A percentile compares a stretch with the other conserved stretches of the same genome.
Conservation (phyloP, 768 basidiomycete species). For the Boletus bicolor region DNA sequence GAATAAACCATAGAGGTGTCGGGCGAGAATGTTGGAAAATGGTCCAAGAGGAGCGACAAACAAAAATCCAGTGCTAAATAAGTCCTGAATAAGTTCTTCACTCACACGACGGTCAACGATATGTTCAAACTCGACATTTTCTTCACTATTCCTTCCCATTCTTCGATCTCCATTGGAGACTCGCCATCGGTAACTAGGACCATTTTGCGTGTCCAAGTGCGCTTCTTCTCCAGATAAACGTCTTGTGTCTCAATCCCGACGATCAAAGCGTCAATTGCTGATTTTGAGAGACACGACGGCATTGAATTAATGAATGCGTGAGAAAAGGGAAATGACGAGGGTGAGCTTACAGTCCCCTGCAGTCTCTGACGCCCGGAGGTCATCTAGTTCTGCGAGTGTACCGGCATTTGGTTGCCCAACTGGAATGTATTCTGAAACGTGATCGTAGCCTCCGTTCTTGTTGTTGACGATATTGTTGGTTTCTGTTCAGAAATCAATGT, state of each 20-base stretch:
- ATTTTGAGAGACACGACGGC: neutral
- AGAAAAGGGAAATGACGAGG: neutral
- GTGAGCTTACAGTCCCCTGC: conserved; percentile 61
- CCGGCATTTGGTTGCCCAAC: conserved; percentile 62
- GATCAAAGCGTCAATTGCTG: conserved; percentile 85
- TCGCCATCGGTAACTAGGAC: conserved; percentile 85
- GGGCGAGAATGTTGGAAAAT: neutral
- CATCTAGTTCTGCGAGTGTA: conserved; percentile 65
- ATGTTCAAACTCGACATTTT: conserved; percentile 64
- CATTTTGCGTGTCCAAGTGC: conserved; percentile 82
- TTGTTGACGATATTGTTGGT: conserved; percentile 64
- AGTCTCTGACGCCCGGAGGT: conserved; percentile 51
- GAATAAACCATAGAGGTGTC: neutral
- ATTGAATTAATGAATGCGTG: neutral
- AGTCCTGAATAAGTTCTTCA: neutral
- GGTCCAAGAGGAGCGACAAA: neutral
- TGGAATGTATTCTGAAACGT: conserved; percentile 66
- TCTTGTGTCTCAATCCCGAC: conserved; percentile 82
- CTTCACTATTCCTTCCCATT: conserved; percentile 66
- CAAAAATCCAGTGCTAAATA: neutral
- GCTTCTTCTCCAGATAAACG: conserved; percentile 62
- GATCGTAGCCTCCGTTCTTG: conserved; percentile 66
- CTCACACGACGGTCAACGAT: conserved; percentile 69
- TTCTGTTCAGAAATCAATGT: conserved; percentile 35
- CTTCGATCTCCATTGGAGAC: conserved; percentile 65